Percentiles rank a stretch among this genome's conserved stretches.
These are phyloP conservation scores for Fusarium sp. DNA, from an alignment of 2,329 filamentous ascomycete species.

Conservation along the genomic window DNA sequence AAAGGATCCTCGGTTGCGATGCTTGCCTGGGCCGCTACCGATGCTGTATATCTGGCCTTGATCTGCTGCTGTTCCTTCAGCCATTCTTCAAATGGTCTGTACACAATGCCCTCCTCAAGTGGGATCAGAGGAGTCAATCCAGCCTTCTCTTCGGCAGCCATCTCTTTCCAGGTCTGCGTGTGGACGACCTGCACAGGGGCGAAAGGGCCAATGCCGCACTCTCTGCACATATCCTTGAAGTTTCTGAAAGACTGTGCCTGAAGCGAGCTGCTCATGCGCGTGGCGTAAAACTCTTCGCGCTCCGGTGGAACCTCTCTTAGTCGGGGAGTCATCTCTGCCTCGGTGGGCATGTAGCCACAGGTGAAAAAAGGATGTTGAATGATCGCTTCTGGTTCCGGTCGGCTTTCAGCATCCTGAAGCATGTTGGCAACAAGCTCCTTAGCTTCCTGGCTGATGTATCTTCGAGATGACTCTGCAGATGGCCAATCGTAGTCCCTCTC, in stretches of 20 bases:
- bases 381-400: conserved; percentile 81
- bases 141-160: conserved; percentile 75
- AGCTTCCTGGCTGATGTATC: conserved; percentile 79
- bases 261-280: conserved; percentile 59
- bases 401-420: conserved; percentile 78
- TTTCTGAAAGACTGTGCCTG: conserved; percentile 63
- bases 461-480: conserved; percentile 71
- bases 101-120: conserved; percentile 71
- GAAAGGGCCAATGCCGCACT: conserved; percentile 71
- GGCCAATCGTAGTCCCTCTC: conserved; percentile 86
- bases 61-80: conserved; percentile 64
- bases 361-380: conserved; percentile 85
- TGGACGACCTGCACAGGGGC: conserved; percentile 60
- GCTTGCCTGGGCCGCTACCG: conserved; percentile 47
- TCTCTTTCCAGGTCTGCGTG: conserved; percentile 73
- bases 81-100: conserved; percentile 73
- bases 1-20: conserved; percentile 53
- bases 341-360: conserved; percentile 76
- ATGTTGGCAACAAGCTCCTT: conserved; percentile 83
- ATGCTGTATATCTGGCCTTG: conserved; percentile 49
- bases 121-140: conserved; percentile 73
- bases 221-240: conserved; percentile 67
- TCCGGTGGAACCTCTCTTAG: conserved; percentile 70
- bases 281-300: conserved; percentile 67
- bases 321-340: conserved; percentile 69